These are phyloP conservation scores for Claviceps fusiformis DNA, from an alignment of 2,329 filamentous ascomycete genomes.

Conservation along the genomic window DNA sequence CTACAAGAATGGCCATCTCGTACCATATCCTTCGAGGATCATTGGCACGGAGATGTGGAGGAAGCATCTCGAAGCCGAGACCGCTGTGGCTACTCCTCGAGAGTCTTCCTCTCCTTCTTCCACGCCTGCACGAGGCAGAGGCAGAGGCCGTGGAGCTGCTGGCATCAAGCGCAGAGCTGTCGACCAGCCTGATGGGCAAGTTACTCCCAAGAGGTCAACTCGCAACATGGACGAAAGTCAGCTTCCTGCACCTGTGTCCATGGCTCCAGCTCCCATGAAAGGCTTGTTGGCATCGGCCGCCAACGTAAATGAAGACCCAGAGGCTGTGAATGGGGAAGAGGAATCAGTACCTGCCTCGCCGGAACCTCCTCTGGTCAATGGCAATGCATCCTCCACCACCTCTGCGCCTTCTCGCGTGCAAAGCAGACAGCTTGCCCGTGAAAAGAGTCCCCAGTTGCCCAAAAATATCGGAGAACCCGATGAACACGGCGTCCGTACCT, in stretches of 20 bases:
- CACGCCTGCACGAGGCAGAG: slow-evolving; percentile 17
- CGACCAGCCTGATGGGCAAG: slow-evolving; percentile 34
- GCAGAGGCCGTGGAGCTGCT: slow-evolving; percentile 19
- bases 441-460: slow-evolving; percentile 24
- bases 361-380: slow-evolving; percentile 19
- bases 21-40: slow-evolving; percentile 31
- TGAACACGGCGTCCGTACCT: slow-evolving; percentile 35
- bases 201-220: slow-evolving; percentile 34
- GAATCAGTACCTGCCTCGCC: slow-evolving; percentile 24
- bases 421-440: slow-evolving; percentile 19
- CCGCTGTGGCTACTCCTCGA: slow-evolving; percentile 19
- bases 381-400: slow-evolving; percentile 10
- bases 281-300: slow-evolving; percentile 26
- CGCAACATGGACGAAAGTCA: slow-evolving; percentile 18
- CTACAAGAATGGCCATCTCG: slow-evolving; percentile 26
- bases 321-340: slow-evolving; percentile 21
- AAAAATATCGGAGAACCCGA: slow-evolving; percentile 33
- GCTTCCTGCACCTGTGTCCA: slow-evolving; percentile 12
- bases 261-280: slow-evolving; percentile 20
- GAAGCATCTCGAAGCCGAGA: slow-evolving; percentile 22
- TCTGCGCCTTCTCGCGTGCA: slow-evolving; percentile 12
- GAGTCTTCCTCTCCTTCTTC: slow-evolving; percentile 7
- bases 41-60: slow-evolving; percentile 29
- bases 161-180: slow-evolving; percentile 36
- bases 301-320: slow-evolving; percentile 21